Base-by-base conservation (phyloP, 805 yeast species). In the Pichia scutulata region DNA sequence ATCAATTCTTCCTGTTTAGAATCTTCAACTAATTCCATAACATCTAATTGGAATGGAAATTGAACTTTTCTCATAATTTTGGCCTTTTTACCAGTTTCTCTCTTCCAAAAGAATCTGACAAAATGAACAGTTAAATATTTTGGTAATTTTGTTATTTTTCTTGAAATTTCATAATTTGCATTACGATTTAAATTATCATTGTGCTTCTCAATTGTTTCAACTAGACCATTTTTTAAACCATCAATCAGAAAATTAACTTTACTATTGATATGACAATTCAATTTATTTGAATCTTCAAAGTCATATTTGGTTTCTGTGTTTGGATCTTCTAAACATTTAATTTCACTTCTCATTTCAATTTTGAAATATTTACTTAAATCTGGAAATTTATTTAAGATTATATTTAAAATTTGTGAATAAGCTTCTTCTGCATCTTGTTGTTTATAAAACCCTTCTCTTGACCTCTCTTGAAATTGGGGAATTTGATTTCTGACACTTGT, bases 371-470 rank as follows among this genome's bases (percentile, higher is more conserved):
- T 76, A 47, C 80, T 79, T 39, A 81, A 66, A 21, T 78, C 75
- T 24, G 78, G 76, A 51, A 76, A 74, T 13, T 73, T 75, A 22
- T 67, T 60, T 37, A 75, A 66, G 52, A 88, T 66, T 30, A 75
- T 68, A 36, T 72, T 69, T 55, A 90, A 68, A 46, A 93, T 75
- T 65, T 86, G 92, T n/a, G 97, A 84, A 69, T 81, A 89, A 18
- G 92, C 86, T 66, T 93, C 99, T 70, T 93, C 99, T 0, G 99
- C 99, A 71, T 93, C 99, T 70, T 93, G 99, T 70, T 93, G 99
- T 67, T 88, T 89, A 63, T 77, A 86, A 50, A 76, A 70, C 1
- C 97, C 97, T 26, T 71, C 70, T 16, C 48, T 51, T 53, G 80
- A 84, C 53, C 81, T 78, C 64, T 92, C 97, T 41, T 85, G 86